A percentile compares a stretch with the other conserved stretches of the same genome.
Conservation (phyloP, 257 asterid species). For the Jacaranda mimosifolia region DNA sequence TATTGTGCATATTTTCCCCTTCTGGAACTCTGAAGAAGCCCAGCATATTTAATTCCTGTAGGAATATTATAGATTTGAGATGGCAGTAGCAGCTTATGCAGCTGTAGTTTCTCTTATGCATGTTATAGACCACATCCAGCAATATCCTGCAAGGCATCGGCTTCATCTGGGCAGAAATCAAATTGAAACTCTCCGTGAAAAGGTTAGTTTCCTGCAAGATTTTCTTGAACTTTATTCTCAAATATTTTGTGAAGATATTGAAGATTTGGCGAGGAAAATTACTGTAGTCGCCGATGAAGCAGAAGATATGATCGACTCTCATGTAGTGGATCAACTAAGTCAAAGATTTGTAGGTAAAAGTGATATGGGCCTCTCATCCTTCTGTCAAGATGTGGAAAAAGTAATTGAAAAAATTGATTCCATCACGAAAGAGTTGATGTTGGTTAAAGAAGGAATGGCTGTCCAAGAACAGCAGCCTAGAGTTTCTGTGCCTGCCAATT, state of each 20-base stretch:
- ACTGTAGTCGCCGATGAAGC: slow-evolving; percentile 36
- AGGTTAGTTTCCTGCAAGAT: slow-evolving; percentile 19
- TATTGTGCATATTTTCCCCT: not conserved
- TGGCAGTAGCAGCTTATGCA: slow-evolving; percentile 35
- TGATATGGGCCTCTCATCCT: not conserved
- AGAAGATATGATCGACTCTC: slow-evolving; percentile 36
- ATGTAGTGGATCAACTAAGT: slow-evolving; percentile 6
- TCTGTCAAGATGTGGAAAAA: not conserved
- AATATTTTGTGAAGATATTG: not conserved
- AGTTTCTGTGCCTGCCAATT: not conserved
- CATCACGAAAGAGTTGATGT: slow-evolving; percentile 26
- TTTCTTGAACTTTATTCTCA: slow-evolving; percentile 29
- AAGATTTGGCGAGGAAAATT: slow-evolving; percentile 28
- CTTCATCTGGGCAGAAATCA: not conserved
- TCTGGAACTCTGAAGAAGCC: not conserved
- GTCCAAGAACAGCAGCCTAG: not conserved
- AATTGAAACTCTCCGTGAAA: slow-evolving; percentile 5
- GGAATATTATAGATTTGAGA: not conserved
- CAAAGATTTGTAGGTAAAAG: not conserved
- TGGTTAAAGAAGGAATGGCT: not conserved
- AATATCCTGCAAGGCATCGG: not conserved
- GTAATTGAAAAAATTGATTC: slow-evolving; percentile 6
- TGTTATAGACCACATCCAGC: slow-evolving; percentile 18
- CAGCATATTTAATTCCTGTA: no score
- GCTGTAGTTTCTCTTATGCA: slow-evolving; percentile 43